Evolutionary conservation across 2,329 filamentous ascomycete genomes (phyloP).

Genomic region (Dissoconium aciculare): DNA sequence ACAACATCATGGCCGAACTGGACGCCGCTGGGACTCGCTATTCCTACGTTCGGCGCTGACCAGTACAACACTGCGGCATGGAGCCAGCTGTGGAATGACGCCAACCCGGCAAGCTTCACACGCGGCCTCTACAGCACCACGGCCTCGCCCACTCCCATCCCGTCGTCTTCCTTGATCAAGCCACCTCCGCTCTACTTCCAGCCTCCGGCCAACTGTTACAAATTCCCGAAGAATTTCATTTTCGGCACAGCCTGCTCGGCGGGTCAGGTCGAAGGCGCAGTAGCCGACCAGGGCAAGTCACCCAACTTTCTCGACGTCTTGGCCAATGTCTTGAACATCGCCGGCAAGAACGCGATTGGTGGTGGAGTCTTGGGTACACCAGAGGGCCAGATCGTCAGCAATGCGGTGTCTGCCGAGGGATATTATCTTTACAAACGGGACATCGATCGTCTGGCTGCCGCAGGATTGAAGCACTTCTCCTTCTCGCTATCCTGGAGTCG

Average conservation of each 20-base stretch:
- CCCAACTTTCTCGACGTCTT: conserved; percentile 13
- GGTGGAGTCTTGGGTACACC: background rate
- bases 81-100: conserved; percentile 3
- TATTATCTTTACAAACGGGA: conserved; percentile 12
- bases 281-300: conserved; percentile 18
- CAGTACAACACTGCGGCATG: conserved; percentile 5
- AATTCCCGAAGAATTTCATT: conserved; percentile 19
- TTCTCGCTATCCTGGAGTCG: conserved; percentile 37
- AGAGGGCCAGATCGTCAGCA: background rate
- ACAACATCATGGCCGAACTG: conserved; percentile 5
- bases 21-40: conserved; percentile 1
- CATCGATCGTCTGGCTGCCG: conserved; percentile 25
- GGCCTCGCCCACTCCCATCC: conserved; percentile 22
- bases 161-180: conserved; percentile 22
- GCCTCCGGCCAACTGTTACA: conserved; percentile 18
- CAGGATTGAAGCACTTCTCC: conserved; percentile 23
- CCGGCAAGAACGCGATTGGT: background rate
- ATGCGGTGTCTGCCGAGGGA: conserved; percentile 7
- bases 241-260: conserved; percentile 24
- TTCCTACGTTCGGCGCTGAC: background rate
- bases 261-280: conserved; percentile 22
- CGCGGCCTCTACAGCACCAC: conserved; percentile 14
- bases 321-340: conserved; percentile 13
- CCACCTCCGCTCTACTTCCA: conserved; percentile 24
- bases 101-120: conserved; percentile 5